Evolutionary conservation across 2,329 filamentous ascomycete genomes (phyloP), one percentile per base, ranked within the genome.

Genomic region (Simplicillium sp.): DNA sequence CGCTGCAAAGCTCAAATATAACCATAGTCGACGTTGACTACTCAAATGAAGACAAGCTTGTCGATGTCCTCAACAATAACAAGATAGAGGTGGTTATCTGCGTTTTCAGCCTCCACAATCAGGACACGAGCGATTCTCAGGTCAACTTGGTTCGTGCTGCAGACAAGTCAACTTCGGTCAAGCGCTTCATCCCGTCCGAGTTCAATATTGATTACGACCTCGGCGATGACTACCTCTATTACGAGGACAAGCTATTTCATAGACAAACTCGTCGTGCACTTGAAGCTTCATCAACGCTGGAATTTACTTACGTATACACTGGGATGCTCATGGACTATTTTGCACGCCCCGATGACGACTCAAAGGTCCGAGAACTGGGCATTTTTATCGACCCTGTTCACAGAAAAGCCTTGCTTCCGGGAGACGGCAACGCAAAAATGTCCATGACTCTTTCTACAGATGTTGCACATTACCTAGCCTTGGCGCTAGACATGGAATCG

Each of bases 281-380:
- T 11, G 55, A 51, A 39, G 51, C 50, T 44, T 59, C 55, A 6
- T 48, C 31, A n/a, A 46, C 42, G 2, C 56, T 61, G 12, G 56
- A 60, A 42, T 60, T 54, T 36, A 40, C 54, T 3, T 60, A 58
- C 47, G 47, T 61, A 34, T 60, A 60, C 41, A 50, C 54, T 3
- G 58, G 58, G 29, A 60, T 61, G 58, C 59, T 60, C 41, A 60
- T 60, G 56, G 58, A 61, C 45, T 60, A 61, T 40, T 60, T 57
- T 36, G 58, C 51, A 32, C 41, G 58, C 45, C 58, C 58, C 1
- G 43, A 46, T 5, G 46, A 57, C 4, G 2, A 34, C 12, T 56
- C 43, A 14, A 38, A 35, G 25, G 49, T 60, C 3, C 51, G 57
- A 8, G 50, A 50, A 14, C 46, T 60, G 6, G 55, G 45, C 42